Percentiles rank a stretch among this genome's conserved stretches.
Evolutionary conservation across 2,329 filamentous ascomycete genomes (phyloP).

Genomic region (Ophiostoma sp.): DNA sequence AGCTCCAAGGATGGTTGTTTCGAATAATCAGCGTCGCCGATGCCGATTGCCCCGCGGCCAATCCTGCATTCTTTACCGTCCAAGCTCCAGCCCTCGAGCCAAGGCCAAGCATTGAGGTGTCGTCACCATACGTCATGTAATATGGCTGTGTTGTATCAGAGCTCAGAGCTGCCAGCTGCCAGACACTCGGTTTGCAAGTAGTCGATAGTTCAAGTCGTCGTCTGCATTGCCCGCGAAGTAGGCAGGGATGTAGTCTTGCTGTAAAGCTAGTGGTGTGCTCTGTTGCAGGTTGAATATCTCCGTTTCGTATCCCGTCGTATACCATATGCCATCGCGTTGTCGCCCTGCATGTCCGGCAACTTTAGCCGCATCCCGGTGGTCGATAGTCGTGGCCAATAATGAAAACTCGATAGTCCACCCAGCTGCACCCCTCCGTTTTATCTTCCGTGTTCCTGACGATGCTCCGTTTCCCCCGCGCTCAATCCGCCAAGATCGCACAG

Average conservation of each 20-base stretch:
- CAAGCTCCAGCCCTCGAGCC: neutral
- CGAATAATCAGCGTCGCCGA: neutral
- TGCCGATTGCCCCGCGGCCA: neutral
- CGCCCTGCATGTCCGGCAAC: neutral
- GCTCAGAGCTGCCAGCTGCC: too few species aligned
- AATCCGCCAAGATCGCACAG: too few species aligned
- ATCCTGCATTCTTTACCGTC: too few species aligned
- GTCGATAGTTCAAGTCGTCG: neutral
- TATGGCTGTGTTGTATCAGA: neutral
- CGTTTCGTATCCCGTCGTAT: neutral
- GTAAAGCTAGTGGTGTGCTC: neutral
- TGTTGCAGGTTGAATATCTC: neutral
- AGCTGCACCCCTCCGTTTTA: too few species aligned
- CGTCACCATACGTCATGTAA: neutral
- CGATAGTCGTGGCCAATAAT: too few species aligned
- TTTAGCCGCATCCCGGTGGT: neutral
- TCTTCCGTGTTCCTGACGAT: neutral
- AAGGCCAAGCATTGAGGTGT: neutral
- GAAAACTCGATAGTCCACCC: too few species aligned
- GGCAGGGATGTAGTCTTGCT: too few species aligned
- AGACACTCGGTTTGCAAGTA: neutral
- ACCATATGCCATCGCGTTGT: neutral
- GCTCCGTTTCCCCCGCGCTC: neutral
- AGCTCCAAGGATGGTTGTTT: neutral
- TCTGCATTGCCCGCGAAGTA: too few species aligned